Evolutionary conservation across 2,329 filamentous ascomycete species (phyloP), one percentile per base, ranked within the genome.

Genomic region (Pyrenophora graminea): DNA sequence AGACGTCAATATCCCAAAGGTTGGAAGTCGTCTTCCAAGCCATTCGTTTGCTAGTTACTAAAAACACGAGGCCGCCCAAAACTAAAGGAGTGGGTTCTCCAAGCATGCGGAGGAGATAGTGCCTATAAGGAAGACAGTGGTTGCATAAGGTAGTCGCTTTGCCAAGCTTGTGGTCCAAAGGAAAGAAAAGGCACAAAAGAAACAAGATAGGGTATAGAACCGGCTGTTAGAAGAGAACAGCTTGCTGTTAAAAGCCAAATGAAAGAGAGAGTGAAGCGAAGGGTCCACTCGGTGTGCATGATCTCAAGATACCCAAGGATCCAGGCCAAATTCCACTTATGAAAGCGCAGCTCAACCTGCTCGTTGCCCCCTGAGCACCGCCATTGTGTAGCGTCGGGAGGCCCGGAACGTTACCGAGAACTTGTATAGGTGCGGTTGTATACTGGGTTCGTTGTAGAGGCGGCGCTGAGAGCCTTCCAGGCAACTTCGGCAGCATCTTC

Each of bases 401-500:
- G 12, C 19, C 36, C 17, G 49, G 31, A 32, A 4, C 27, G 10
- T 36, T 64, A 68, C 56, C 63, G 58, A 39, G 61, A 55, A 23
- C 55, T 52, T 3, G 57, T 52, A 25, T 66, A 68, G 40, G 57
- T 52, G 9, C 59, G 60, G 37, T 51, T 47, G 37, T 63, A 63
- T 50, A 15, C 15, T 15, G 15, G 15, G 41, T 43, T 66, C 18
- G 60, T 46, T 30, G 53, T 47, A 12, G 64, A 41, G 13, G 51
- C 39, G 15, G 56, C 48, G 10, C 45, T 61, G 52, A 71, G 56
- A 17, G 66, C 56, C 47, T 69, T 71, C 63, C 64, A 70, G 3
- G 69, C 69, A 6, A 70, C 59, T 45, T 72, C 68, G 38, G 69
- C 69, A 19, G 69, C 69, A 41, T 72, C 69, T 61, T 72, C 69